Evolutionary conservation across 345 rosid species (phyloP), one percentile per base, ranked within the genome.

Genomic region (Gossypium stocksii): DNA sequence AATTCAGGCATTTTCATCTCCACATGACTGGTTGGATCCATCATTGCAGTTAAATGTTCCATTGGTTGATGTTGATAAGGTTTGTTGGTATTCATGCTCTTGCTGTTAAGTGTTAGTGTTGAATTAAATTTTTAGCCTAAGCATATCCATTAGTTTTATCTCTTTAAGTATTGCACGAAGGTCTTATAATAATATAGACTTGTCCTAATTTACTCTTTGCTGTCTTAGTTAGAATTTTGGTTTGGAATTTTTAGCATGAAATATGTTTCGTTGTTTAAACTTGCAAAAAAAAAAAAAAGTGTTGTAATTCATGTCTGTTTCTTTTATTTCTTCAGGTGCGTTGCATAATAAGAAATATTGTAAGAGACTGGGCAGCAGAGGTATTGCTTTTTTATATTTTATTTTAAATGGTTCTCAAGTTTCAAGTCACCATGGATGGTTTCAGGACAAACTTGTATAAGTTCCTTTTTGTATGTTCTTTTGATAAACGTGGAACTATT

Each of bases 341-440:
- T 17, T 95, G 99, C 86, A 89, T 95, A 77, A 79, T 93, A 82
- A 86, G 99, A 81, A 93, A 95, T 85, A 87, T 95, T 70, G 98
- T 93, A 71, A 90, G 98, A 86, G 99, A 93, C 85, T 93, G 99
- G 99, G 99, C 97, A 62, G 92, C 86, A 61, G 99, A 95, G 99
- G 99, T 93, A 86, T 77, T 58, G 27, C 34, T 5, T 74, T 68
- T 70, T 67, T 27, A 12, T 73, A 9, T 53, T 66, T 46, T 74
- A 56, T 53, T 52, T 46, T 54, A 3, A 16, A 65, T 73, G 53
- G 38, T 68, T 77, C 80, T 58, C 7, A 46, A 49, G 34, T 70
- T 73, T 61, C 14, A 19, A 27, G 44, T 68, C 58, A 9, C 69
- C 38, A 2, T 80, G 60, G 68, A 5, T 46, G 78, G 66, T 72